Conservation (phyloP, 768 basidiomycete species). For the Saitozyma podzolica region DNA sequence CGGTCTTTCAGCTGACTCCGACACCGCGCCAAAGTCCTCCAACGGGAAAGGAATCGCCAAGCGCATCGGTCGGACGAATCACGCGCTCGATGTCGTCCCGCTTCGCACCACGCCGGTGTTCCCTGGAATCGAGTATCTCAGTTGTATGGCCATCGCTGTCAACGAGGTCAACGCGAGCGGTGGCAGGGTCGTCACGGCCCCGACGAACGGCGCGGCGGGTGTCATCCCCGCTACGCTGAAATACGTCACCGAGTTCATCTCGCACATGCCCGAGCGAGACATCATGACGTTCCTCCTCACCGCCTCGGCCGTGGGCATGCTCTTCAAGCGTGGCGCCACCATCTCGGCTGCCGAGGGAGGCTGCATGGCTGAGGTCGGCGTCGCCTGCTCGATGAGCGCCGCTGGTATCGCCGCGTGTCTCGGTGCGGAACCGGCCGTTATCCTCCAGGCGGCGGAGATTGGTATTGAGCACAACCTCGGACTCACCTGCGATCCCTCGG, state of each 20-base stretch:
- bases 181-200: slow-evolving; percentile 90
- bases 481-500: slow-evolving; percentile 84
- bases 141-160: slow-evolving; percentile 80
- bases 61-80: slow-evolving; percentile 71
- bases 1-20: neutral
- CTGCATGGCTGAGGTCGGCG: slow-evolving; percentile 68
- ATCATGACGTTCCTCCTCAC: slow-evolving; percentile 87
- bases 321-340: slow-evolving; percentile 95
- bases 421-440: slow-evolving; percentile 63
- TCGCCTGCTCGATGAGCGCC: slow-evolving; percentile 92
- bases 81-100: slow-evolving; percentile 77
- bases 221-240: slow-evolving; percentile 81
- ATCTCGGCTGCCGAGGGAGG: slow-evolving; percentile 93
- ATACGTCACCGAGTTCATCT: slow-evolving; percentile 86
- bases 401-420: slow-evolving; percentile 92
- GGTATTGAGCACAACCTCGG: slow-evolving; percentile 63
- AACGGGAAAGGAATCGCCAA: slow-evolving; percentile 12
- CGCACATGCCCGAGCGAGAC: slow-evolving; percentile 84
- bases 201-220: slow-evolving; percentile 84
- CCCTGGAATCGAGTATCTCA: slow-evolving; percentile 89
- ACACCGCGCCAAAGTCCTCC: neutral
- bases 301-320: slow-evolving; percentile 79
- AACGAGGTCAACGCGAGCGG: slow-evolving; percentile 74
- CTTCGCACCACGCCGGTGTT: slow-evolving; percentile 60
- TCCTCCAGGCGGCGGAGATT: slow-evolving; percentile 70